Percentiles rank a stretch among this genome's conserved stretches.
These are phyloP conservation scores for Exobasidium rhododendri DNA, from an alignment of 1,284 basidiomycete species.

Conservation along the genomic window DNA sequence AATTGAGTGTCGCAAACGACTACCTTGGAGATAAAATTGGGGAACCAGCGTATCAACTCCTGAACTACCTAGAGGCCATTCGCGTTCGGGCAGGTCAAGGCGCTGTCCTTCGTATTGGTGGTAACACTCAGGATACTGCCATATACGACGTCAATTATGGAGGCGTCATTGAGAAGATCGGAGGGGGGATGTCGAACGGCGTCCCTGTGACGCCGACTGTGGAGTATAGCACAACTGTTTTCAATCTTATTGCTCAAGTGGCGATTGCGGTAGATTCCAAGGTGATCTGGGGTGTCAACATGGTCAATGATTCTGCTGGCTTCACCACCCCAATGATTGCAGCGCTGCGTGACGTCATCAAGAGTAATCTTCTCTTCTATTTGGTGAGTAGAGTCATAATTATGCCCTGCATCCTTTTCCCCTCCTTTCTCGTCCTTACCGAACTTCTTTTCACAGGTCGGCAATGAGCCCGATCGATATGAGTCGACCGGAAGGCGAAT, in stretches of 20 bases:
- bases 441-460: conserved; percentile 61
- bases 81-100: conserved; percentile 62
- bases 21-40: conserved; percentile 57
- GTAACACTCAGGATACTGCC: conserved; percentile 87
- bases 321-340: conserved; percentile 25
- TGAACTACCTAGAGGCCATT: conserved; percentile 71
- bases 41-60: conserved; percentile 63
- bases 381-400: conserved; percentile 56
- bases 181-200: conserved; percentile 8
- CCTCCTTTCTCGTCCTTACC: conserved; percentile 15
- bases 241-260: conserved; percentile 13
- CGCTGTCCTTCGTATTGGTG: conserved; percentile 67
- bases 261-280: background rate
- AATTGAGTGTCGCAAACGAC: conserved; percentile 64
- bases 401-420: background rate
- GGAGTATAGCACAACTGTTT: conserved; percentile 15
- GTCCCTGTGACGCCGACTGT: conserved; percentile 20
- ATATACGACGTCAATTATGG: conserved; percentile 78
- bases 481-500: conserved; percentile 34
- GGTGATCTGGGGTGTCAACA: conserved; percentile 23
- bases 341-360: conserved; percentile 5
- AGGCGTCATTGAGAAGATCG: conserved; percentile 69
- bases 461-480: conserved; percentile 63
- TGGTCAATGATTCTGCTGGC: conserved; percentile 14
- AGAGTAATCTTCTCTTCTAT: conserved; percentile 16